Evolutionary conservation across 208 protist genomes (phyloP), one percentile per base, ranked within the genome.

Genomic region (Trypanosoma conorhini): DNA sequence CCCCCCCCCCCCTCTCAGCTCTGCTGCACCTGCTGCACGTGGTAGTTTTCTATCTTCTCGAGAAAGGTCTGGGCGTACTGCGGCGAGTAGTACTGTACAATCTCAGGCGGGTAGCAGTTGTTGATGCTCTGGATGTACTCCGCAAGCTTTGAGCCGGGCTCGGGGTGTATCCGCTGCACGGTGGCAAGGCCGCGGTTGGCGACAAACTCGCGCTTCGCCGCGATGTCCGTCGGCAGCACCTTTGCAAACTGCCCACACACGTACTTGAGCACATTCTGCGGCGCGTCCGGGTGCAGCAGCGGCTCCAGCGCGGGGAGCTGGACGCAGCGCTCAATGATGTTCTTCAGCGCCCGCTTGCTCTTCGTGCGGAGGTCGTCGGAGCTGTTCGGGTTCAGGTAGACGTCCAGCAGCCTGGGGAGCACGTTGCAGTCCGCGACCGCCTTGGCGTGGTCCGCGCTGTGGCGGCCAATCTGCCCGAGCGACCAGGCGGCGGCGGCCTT

Each of bases 21-120:
- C 72, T 92, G 86, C 66, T 96, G 83, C 13, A 93, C 74, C 62
- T 96, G 89, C 63, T 96, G 83, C 12, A 94, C 76, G 64, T 96
- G 91, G 81, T 96, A 96, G 68, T 82, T 91, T 72, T 99, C 97
- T 55, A 99, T 96, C 84, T 98, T 98, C 51, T 99, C 84, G 26
- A 99, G 70, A 44, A 99, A 94, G 33, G 87, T 97, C 67, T 98
- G 85, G 10, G 95, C 89, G 76, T 99, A 99, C 68, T 98, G 94
- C 7, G 98, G 98, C 15, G 96, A 98, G 85, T 99, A 99, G 83
- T 99, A 99, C 64, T 97, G 85, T 17, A 99, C 98, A 74, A 99
- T 98, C 79, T 99, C 97, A 1, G 97, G 96, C 26, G 98, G 98
- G 86, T 98, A 99, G 84, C 94, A 98, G 66, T 86, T 93, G 82